Conservation (phyloP, 148 eudicot species). For the Rheum nobile region DNA sequence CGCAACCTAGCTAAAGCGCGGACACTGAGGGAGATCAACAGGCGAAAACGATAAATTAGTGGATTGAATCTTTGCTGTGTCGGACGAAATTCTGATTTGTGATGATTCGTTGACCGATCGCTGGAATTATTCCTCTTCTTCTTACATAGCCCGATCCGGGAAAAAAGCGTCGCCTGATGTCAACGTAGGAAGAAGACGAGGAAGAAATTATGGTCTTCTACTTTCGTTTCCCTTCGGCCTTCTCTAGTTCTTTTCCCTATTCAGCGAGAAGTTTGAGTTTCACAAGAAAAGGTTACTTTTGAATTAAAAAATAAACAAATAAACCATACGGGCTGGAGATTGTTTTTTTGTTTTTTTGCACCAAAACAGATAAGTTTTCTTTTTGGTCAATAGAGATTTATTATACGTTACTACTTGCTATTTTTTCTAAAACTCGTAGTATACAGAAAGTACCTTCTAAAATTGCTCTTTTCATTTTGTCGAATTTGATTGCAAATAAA, state of each 20-base stretch:
- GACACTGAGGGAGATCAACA: too few relatives aligned
- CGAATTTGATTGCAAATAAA: too few relatives aligned
- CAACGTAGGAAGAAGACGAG: neutral
- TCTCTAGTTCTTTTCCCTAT: neutral
- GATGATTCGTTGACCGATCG: neutral
- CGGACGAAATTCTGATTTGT: neutral
- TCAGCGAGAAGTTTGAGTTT: neutral
- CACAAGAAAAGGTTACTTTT: neutral
- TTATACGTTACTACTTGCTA: too few relatives aligned
- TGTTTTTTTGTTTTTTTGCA: neutral
- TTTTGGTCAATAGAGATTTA: too few relatives aligned
- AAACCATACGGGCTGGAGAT: neutral
- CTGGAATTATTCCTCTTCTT: neutral
- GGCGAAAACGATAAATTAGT: too few relatives aligned
- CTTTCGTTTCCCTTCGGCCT: neutral
- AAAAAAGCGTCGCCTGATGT: neutral
- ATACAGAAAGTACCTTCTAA: too few relatives aligned
- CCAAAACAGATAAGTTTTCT: too few relatives aligned
- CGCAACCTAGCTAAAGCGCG: too few relatives aligned
- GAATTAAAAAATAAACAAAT: too few relatives aligned
- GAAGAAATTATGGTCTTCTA: neutral
- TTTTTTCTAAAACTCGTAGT: too few relatives aligned
- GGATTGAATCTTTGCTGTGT: neutral
- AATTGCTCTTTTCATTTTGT: too few relatives aligned
- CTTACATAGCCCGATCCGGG: neutral